These are phyloP conservation scores for Lyophyllum shimeji DNA, from an alignment of 768 basidiomycete species.

Conservation along the genomic window DNA sequence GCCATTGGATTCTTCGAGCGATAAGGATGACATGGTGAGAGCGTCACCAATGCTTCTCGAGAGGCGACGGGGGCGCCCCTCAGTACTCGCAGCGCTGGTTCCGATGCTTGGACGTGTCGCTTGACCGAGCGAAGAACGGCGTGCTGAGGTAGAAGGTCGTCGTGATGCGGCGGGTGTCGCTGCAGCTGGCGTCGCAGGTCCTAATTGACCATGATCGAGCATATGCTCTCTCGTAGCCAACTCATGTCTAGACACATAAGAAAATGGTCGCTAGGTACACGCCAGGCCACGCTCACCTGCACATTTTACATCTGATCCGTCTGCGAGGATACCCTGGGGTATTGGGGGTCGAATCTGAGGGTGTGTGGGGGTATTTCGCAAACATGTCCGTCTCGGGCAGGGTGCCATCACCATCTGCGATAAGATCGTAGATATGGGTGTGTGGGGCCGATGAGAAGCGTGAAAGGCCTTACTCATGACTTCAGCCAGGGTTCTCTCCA, in stretches of 20 bases:
- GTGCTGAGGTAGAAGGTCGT: conserved; percentile 22
- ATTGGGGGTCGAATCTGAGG: conserved; percentile 56
- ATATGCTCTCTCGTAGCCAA: conserved; percentile 91
- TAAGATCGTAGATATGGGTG: conserved; percentile 8
- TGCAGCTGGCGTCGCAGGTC: conserved; percentile 59
- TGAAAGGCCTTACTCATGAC: conserved; percentile 66
- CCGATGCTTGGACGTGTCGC: conserved; percentile 22
- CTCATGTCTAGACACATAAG: conserved; percentile 54
- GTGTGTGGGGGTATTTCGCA: conserved; percentile 68
- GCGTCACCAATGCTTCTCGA: conserved; percentile 33
- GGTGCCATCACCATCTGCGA: conserved; percentile 72
- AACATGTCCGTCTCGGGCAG: conserved; percentile 70
- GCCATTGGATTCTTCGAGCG: conserved; percentile 29
- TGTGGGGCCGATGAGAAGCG: conserved; percentile 18
- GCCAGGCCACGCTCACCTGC: conserved; percentile 49
- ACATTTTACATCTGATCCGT: conserved; percentile 90
- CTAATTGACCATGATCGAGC: conserved; percentile 84
- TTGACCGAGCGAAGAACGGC: conserved; percentile 23
- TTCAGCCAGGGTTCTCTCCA: conserved; percentile 71
- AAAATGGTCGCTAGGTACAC: background rate
- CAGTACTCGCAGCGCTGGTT: conserved; percentile 12
- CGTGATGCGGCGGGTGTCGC: conserved; percentile 39
- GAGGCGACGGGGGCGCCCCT: conserved; percentile 30
- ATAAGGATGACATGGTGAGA: conserved; percentile 40
- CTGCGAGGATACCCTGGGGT: conserved; percentile 54